Evolutionary conservation across 495 filamentous ascomycete genomes (phyloP).

Genomic region (Hypoxylon intermedium): DNA sequence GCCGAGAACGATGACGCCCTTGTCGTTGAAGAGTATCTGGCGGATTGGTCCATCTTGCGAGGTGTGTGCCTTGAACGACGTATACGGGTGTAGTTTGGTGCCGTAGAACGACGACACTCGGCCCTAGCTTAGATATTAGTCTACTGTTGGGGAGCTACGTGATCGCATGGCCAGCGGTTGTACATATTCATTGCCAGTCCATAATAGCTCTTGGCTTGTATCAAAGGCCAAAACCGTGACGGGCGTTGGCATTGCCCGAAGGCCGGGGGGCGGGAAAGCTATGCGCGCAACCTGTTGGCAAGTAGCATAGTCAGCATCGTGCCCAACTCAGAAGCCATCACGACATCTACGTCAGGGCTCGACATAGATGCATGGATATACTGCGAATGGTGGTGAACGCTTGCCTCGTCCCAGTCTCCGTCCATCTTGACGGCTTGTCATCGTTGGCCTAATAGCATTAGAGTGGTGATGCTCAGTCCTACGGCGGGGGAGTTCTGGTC

Average conservation of each 20-base stretch:
- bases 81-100: conserved; percentile 72
- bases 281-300: conserved; percentile 70
- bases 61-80: conserved; percentile 75
- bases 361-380: not conserved
- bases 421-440: conserved; percentile 55
- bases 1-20: conserved; percentile 81
- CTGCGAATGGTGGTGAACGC: conserved; percentile 18
- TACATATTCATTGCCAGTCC: conserved; percentile 90
- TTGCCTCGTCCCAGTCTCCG: conserved; percentile 69
- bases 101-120: conserved; percentile 86
- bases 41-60: conserved; percentile 72
- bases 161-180: conserved; percentile 43
- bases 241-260: conserved; percentile 67
- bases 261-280: conserved; percentile 69
- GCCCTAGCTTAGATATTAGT: conserved; percentile 61
- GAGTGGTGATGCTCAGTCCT: conserved; percentile 4
- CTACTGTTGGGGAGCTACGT: no score
- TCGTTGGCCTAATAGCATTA: conserved; percentile 27
- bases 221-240: conserved; percentile 85
- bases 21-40: conserved; percentile 85
- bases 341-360: no score
- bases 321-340: no score
- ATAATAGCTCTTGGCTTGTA: conserved; percentile 83
- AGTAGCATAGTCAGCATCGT: no score
- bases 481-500: conserved; percentile 1